phyloP scores from a whole-genome alignment of 257 asterid species.

The Paraleonurus japonicus region DNA sequence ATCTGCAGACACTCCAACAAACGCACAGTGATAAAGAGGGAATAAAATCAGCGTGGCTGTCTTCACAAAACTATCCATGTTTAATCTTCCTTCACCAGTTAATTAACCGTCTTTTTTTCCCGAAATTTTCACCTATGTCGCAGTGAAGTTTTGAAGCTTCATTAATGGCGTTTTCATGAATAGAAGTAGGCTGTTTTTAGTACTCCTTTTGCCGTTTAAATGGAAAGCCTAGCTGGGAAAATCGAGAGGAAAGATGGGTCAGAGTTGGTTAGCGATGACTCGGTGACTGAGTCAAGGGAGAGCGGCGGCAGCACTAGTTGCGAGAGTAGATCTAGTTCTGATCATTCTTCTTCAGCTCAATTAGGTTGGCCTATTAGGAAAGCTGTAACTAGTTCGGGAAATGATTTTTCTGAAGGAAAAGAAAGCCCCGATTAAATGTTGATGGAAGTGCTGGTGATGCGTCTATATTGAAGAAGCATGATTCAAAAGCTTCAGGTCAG shows the following conservation, averaged over 20 bases:
- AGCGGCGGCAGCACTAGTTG: constrained; percentile 44
- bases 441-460: constrained; percentile 23
- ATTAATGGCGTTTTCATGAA: constrained; percentile 2
- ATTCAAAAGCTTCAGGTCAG: constrained; percentile 53
- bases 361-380: constrained; percentile 75
- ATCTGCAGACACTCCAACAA: constrained; percentile 14
- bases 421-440: constrained; percentile 25
- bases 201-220: constrained; percentile 27
- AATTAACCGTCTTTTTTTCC: neutral
- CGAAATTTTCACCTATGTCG: neutral
- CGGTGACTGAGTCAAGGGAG: constrained; percentile 36
- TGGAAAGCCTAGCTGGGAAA: constrained; percentile 46
- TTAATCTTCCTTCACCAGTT: constrained; percentile 22
- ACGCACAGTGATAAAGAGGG: constrained; percentile 19
- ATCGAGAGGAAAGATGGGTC: constrained; percentile 33
- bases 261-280: constrained; percentile 45
- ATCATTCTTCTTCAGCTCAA: constrained; percentile 38
- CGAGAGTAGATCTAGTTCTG: constrained; percentile 51
- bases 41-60: constrained; percentile 26
- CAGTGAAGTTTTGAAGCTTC: constrained; percentile 20
- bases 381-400: constrained; percentile 28
- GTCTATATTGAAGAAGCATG: constrained; percentile 38
- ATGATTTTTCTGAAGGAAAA: constrained; percentile 35
- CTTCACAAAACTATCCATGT: constrained; percentile 12
- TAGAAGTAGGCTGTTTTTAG: neutral